Evolutionary conservation across 208 protist species (phyloP).

Genomic region (Leishmania amazonensis): DNA sequence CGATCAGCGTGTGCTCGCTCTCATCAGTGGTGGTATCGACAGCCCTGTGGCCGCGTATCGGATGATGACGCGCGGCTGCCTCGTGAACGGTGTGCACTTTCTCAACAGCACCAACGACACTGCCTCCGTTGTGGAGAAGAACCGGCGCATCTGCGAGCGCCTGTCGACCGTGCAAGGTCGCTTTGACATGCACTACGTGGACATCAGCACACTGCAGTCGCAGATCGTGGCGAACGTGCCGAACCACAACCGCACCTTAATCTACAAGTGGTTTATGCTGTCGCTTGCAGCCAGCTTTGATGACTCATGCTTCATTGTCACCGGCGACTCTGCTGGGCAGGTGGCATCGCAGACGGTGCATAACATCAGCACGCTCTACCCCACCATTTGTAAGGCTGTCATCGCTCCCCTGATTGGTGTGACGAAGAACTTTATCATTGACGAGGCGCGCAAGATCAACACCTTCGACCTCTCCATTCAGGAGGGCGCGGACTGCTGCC

Average conservation of each 20-base stretch:
- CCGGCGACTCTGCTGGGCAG: slow-evolving; percentile 79
- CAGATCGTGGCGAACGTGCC: slow-evolving; percentile 81
- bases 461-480: slow-evolving; percentile 76
- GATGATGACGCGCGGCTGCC: slow-evolving; percentile 86
- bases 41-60: slow-evolving; percentile 86
- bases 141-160: slow-evolving; percentile 63
- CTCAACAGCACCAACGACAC: slow-evolving; percentile 88
- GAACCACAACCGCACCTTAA: slow-evolving; percentile 80
- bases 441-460: slow-evolving; percentile 62
- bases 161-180: slow-evolving; percentile 71
- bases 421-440: slow-evolving; percentile 75
- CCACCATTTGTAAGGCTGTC: slow-evolving; percentile 62
- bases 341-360: slow-evolving; percentile 86
- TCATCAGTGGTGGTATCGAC: slow-evolving; percentile 86
- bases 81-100: slow-evolving; percentile 75
- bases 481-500: slow-evolving; percentile 86
- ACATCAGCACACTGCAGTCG: slow-evolving; percentile 81
- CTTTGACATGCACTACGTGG: slow-evolving; percentile 84
- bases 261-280: slow-evolving; percentile 92
- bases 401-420: slow-evolving; percentile 71
- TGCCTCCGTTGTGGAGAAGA: slow-evolving; percentile 76
- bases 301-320: slow-evolving; percentile 65
- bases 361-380: slow-evolving; percentile 84
- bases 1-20: slow-evolving; percentile 58
- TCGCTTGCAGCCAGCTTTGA: slow-evolving; percentile 61